Evolutionary conservation across 2,329 filamentous ascomycete species (phyloP), one percentile per base, ranked within the genome.

Genomic region (Fusarium sp.): DNA sequence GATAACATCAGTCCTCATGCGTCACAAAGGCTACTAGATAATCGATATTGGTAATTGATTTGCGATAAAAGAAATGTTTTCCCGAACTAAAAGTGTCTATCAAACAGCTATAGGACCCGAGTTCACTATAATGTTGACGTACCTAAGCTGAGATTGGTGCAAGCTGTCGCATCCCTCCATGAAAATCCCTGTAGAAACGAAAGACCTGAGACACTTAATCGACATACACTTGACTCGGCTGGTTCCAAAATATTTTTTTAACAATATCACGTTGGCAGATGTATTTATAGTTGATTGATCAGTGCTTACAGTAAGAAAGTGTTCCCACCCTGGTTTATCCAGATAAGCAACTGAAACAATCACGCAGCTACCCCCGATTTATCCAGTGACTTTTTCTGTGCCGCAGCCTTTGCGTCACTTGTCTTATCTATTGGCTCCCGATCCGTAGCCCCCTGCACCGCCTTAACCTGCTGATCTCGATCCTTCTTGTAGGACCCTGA

Each of bases 401-500:
- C 23, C 49, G 31, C 49, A 28, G 14, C 7, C 18, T 5, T 19
- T 37, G 13, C 14, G 9, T 18, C 19, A 54, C 18, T 30, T 34
- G 8, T 11, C 51, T n/a, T 3, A 7, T 43, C 9, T 13, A 28
- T 52, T 52, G 37, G 59, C n/a, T 37, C 18, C 10, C 16, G 4
- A 2, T n/a, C 18, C 34, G 48, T 7, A 31, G 23, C 34, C 60
- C 26, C 53, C n/a, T 37, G 41, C 37, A 65, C 25, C 58, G 62
- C 60, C 59, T 28, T 30, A 42, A 8, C 10, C 34, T 41, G 23
- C 21, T 42, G 49, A 52, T 34, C 49, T 21, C 13, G 16, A 43
- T 56, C 21, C 34, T 46, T 11, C 8, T 7, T 23, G 19, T 10
- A n/a, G 18, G 23, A 21, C 23, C 9, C 9, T 26, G 5, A 7